Percentiles rank a stretch among this genome's conserved stretches.
Conservation (phyloP, 257 asterid genomes). For the Solanum bulbocastanum region DNA sequence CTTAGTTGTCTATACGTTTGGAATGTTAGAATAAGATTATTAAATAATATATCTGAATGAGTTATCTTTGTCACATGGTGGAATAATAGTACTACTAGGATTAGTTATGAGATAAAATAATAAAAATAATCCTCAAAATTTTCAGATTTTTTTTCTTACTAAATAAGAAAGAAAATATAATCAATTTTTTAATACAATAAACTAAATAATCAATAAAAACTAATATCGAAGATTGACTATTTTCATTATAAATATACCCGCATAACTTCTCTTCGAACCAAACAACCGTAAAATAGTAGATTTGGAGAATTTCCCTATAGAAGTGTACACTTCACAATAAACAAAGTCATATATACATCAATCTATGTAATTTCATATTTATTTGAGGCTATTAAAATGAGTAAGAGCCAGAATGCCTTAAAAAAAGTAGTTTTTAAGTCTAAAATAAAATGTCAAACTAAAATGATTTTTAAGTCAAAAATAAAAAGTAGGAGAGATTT, state of each 20-base stretch:
- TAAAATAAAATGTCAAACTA: no score
- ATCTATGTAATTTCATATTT: background rate
- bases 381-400: background rate
- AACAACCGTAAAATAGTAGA: background rate
- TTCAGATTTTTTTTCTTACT: background rate
- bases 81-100: background rate
- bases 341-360: background rate
- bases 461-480: background rate
- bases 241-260: no score
- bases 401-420: no score
- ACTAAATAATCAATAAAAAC: background rate
- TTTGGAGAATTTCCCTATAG: background rate
- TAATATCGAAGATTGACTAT: background rate
- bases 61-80: background rate
- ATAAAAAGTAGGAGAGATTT: no score
- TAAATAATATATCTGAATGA: background rate
- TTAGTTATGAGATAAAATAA: background rate
- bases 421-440: no score
- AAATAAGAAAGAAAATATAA: background rate
- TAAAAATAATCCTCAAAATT: background rate
- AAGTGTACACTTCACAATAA: background rate
- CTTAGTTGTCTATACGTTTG: background rate
- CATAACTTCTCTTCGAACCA: background rate
- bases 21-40: background rate
- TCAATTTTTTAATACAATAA: background rate